Base-by-base conservation (phyloP, 495 filamentous ascomycete genomes). In the Penicillium chermesinum region DNA sequence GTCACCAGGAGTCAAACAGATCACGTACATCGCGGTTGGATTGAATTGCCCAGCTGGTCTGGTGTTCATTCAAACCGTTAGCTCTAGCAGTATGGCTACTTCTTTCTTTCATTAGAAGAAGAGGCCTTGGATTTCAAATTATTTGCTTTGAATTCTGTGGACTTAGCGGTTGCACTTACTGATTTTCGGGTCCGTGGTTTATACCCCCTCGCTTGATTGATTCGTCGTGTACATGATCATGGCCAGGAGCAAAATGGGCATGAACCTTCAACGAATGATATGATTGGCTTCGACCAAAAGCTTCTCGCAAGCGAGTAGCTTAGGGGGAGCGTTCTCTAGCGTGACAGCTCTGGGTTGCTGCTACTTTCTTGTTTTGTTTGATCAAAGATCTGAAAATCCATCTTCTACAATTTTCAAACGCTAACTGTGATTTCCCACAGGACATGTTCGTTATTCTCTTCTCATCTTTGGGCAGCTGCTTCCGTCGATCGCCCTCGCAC, bases 391-490 rank as follows among this genome's bases (percentile, higher is more conserved):
- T n/a, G n/a, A n/a, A n/a, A n/a, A n/a, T n/a, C n/a, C n/a, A n/a
- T n/a, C n/a, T n/a, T n/a, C n/a, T n/a, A n/a, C n/a, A n/a, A n/a
- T n/a, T n/a, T n/a, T n/a, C 25, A 30, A 2, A 34, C 38, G 45
- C 50, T 49, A 43, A 59, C 50, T 43, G 50, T 50, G 25, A 40
- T 44, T 39, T 47, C 41, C 44, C 41, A 46, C 52, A 97, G 89
- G 91, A 96, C 60, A 76, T 89, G 59, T 74, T 88, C 65, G 76
- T 91, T 58, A 89, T 96, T 57, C 51, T 82, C 45, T 84, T 86
- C 35, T 87, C 89, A 16, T 88, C 89, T 1, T 80, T 88, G 52
- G 76, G 85, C 3, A 77, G 81, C 44, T 71, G 87, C 40, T 58
- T 93, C 78, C 85, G 57, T 10, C 57, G 62, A 15, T 57, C 67